Base-by-base conservation (phyloP, 306 rosid genomes). In the Lagenaria siceraria region DNA sequence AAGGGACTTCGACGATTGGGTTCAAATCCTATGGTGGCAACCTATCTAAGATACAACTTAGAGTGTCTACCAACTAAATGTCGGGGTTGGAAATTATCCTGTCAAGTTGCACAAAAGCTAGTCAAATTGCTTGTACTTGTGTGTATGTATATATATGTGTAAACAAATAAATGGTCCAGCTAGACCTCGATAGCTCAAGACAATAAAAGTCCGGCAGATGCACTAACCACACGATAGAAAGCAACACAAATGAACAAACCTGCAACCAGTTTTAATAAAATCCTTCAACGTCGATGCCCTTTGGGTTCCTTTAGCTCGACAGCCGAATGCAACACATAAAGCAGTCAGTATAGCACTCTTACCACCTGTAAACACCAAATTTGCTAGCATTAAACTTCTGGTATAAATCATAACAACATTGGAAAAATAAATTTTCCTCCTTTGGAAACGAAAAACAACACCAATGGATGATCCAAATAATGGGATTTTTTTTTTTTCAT, bases 291-390 rank as follows among this genome's bases (percentile, higher is more conserved):
- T 83, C 1, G 95, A 74, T 1, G 93, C 97, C 59, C 97, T 90
- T 69, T 92, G 97, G 63, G 98, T 95, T 38, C 91, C 96, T 85
- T 85, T 90, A 29, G 97, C 97, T 80, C 97, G 93, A 81, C 92
- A 88, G 36, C 98, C 98, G 72, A 95, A 95, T 40, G 98, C 98
- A 74, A 95, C 87, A 71, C 96, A 89, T 58, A 95, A 59, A 36
- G 98, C 97, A 29, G 97, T 88, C 63, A 95, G 80, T 72, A 95
- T 84, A 8, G 98, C 98, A 80, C 98, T 95, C 87, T 90, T 95
- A 46, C 98, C 98, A 81, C 98, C 98, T 95, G 84, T 13, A 82
- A 65, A 66, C 21, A 51, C 51, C 86, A 80, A 7, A 43, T 24
- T 69, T 22, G 0, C 55, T 12, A n/a, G 6, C 75, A 69, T 69